Evolutionary conservation across 148 eudicot species (phyloP), one percentile per base, ranked within the genome.

Genomic region (Salicornia ramosissima): DNA sequence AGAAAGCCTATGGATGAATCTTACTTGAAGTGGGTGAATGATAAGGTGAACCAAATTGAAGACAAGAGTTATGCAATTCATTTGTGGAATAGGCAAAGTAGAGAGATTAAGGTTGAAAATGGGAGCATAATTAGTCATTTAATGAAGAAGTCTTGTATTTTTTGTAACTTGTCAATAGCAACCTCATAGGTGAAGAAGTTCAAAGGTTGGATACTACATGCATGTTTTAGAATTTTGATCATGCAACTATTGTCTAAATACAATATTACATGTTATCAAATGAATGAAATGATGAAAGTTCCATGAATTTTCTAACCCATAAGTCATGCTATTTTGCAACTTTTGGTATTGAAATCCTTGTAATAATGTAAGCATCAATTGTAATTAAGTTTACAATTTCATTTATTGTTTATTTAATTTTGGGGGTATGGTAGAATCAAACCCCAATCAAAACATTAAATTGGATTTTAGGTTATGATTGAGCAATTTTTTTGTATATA

Each of bases 1-100:
- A 57, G 30, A 3, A 80, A 87, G 64, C 88, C 93, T 0, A 75
- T 51, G 46, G 78, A 81, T 24, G 69, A 59, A 72, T 25, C 66
- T 62, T 83, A 83, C 26, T 40, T 65, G 66, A 80, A 54, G 68
- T 85, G 91, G 96, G 28, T 88, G 40, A 52, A 28, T 6, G 74
- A 67, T 15, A 86, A 91, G 76, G 70, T 87, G 2, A 74, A 71
- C 45, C 84, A 80, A 29, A 83, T 89, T 31, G 76, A 67, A 21
- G 74, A 64, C 15, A 46, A 80, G 12, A 83, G 90, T 73, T 91
- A 79, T 67, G 96, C 86, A 7, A 70, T 91, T 53, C 97, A 91
- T 68, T 80, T 89, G 55, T 91, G 97, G 97, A 89, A 89, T 76
- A 86, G 86, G 75, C 84, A 86, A 83, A 91, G 92, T 71, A 79